Evolutionary conservation across 2,329 filamentous ascomycete species (phyloP).

Genomic region (Aspergillus fumigatiaffinis): DNA sequence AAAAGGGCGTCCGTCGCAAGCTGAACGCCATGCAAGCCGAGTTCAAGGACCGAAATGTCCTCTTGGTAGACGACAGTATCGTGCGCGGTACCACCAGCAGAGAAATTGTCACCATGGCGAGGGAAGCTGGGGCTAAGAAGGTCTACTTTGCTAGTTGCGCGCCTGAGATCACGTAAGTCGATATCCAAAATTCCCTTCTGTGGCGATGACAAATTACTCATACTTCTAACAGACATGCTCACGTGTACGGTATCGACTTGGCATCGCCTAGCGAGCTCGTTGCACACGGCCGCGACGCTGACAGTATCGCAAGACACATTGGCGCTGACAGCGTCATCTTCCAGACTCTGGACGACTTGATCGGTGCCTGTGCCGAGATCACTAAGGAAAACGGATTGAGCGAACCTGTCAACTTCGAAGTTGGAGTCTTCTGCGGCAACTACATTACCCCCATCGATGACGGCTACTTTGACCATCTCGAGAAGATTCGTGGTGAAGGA

Average conservation of each 20-base stretch:
- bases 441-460: conserved; percentile 78
- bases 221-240: conserved; percentile 55
- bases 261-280: conserved; percentile 68
- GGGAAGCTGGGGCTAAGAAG: conserved; percentile 75
- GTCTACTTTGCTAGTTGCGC: conserved; percentile 81
- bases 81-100: conserved; percentile 79
- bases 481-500: conserved; percentile 66
- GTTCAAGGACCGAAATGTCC: conserved; percentile 74
- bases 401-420: conserved; percentile 67
- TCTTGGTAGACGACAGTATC: conserved; percentile 85
- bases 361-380: conserved; percentile 70
- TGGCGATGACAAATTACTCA: conserved; percentile 3
- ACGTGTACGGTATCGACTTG: conserved; percentile 80
- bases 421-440: conserved; percentile 85
- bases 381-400: conserved; percentile 51
- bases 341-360: conserved; percentile 74
- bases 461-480: conserved; percentile 78
- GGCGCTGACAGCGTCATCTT: conserved; percentile 74
- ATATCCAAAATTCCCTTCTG: neutral
- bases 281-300: conserved; percentile 61
- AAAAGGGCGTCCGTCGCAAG: conserved; percentile 86
- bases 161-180: conserved; percentile 64
- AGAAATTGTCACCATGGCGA: conserved; percentile 78
- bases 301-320: conserved; percentile 63
- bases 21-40: conserved; percentile 82